Evolutionary conservation across 257 asterid genomes (phyloP), one percentile per base, ranked within the genome.

Genomic region (Cordia subcordata): DNA sequence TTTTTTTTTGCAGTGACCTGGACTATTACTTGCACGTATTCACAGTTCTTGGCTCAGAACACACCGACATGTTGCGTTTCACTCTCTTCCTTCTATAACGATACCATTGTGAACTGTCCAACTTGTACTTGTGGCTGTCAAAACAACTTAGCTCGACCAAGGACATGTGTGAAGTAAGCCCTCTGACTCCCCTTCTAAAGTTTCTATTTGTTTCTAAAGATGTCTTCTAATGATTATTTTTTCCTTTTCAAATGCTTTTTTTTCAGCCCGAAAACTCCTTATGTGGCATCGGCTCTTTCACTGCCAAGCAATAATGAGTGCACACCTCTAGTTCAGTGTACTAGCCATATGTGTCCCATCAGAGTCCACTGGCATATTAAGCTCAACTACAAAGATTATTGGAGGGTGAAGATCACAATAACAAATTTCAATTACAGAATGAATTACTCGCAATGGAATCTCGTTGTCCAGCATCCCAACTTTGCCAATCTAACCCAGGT

Each of bases 11-110:
- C 68, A 82, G 90, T 80, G 82, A 82, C 86, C 9, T 79, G 84
- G 90, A 77, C 63, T 17, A 47, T 77, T 12, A 68, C 72, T 8
- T 83, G 90, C 86, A 75, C 81, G 3, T 80, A 77, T 61, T 83
- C 86, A 0, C 86, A 80, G 52, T 68, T 73, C 66, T 49, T 77
- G 53, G 85, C 85, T 63, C 81, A 66, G 60, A 67, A 63, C 70
- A 62, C 84, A 1, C 95, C 96, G 5, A 78, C 73, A 0, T 90
- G 95, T 49, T 86, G 95, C 55, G 95, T 90, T 71, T 77, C 95
- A 8, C 19, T 90, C 40, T 84, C 97, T 13, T 79, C 97, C 18
- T 90, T 90, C 65, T 90, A 90, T 73, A 76, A 66, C 53, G 51
- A 67, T 8, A 76, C 86, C n/a, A 79, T 86, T 9, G 71, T 84